Evolutionary conservation across 1,284 basidiomycete species (phyloP).

Genomic region (Cryptococcus sp.): DNA sequence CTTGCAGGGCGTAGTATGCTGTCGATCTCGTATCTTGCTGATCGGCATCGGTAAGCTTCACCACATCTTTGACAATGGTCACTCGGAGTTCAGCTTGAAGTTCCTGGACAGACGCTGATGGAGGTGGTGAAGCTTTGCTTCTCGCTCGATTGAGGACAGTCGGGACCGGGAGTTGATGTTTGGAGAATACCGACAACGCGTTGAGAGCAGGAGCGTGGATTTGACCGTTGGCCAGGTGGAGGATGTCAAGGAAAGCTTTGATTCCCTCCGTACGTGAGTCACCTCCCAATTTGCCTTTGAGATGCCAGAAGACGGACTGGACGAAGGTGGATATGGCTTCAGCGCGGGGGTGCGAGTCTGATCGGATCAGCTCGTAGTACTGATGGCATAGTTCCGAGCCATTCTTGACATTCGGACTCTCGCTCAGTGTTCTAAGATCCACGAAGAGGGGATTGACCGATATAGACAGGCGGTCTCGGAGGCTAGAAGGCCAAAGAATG

Average conservation of each 20-base stretch:
- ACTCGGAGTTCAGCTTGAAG: slow-evolving; percentile 8
- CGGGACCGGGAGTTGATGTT: background rate
- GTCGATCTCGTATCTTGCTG: slow-evolving; percentile 24
- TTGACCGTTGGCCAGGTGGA: slow-evolving; percentile 54
- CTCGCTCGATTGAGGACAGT: background rate
- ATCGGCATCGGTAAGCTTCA: slow-evolving; percentile 16
- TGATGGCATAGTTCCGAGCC: slow-evolving; percentile 21
- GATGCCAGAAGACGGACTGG: slow-evolving; percentile 70
- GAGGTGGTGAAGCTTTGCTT: background rate
- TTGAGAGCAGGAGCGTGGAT: slow-evolving; percentile 55
- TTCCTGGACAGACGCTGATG: background rate
- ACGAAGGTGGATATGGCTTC: slow-evolving; percentile 18
- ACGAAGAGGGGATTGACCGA: slow-evolving; percentile 10
- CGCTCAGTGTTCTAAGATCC: slow-evolving; percentile 10
- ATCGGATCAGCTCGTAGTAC: slow-evolving; percentile 8
- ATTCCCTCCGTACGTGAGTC: slow-evolving; percentile 66
- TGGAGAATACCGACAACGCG: slow-evolving; percentile 19
- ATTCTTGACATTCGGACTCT: slow-evolving; percentile 2
- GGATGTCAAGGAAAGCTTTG: slow-evolving; percentile 70
- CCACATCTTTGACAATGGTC: slow-evolving; percentile 18
- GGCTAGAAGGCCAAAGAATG: slow-evolving; percentile 32
- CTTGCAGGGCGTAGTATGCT: slow-evolving; percentile 26
- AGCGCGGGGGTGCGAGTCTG: slow-evolving; percentile 3
- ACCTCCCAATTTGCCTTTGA: slow-evolving; percentile 71
- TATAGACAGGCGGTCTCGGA: slow-evolving; percentile 5